Percentiles rank a stretch among this genome's conserved stretches.
These are phyloP conservation scores for Tylopilus felleus DNA, from an alignment of 768 basidiomycete genomes.

Conservation along the genomic window DNA sequence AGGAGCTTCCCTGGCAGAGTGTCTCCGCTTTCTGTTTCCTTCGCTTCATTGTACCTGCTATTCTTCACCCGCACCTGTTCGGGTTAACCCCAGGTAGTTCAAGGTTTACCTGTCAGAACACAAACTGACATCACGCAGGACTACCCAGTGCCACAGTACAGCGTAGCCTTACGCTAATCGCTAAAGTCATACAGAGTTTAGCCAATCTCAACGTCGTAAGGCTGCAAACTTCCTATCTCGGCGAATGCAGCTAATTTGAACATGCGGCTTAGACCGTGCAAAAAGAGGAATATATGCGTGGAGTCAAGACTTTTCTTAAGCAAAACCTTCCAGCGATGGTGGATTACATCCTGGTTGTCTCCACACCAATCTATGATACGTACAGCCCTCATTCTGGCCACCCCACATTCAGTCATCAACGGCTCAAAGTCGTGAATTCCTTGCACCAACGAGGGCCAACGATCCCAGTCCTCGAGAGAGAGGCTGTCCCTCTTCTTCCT, in stretches of 20 bases:
- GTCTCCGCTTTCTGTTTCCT: conserved; percentile 90
- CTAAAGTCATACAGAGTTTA: conserved; percentile 85
- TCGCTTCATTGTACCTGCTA: conserved; percentile 85
- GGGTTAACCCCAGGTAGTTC: conserved; percentile 67
- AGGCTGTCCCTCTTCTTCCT: conserved; percentile 70
- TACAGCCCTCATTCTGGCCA: conserved; percentile 27
- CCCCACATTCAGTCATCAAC: conserved; percentile 44
- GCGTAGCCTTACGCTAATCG: conserved; percentile 79
- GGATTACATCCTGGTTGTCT: conserved; percentile 74
- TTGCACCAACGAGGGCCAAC: conserved; percentile 54
- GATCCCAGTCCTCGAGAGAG: conserved; percentile 59
- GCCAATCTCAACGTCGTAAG: conserved; percentile 79
- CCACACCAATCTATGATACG: conserved; percentile 43
- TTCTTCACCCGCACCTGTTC: conserved; percentile 84
- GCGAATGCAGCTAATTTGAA: conserved; percentile 1
- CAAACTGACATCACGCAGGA: conserved; percentile 42
- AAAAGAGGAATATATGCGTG: conserved; percentile 81
- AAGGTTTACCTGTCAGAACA: background rate
- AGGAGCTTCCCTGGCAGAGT: conserved; percentile 70
- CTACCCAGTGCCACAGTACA: conserved; percentile 65
- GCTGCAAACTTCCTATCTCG: conserved; percentile 4
- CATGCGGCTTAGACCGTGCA: conserved; percentile 46
- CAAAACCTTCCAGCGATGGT: conserved; percentile 67
- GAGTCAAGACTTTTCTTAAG: conserved; percentile 68
- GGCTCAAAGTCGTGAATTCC: conserved; percentile 50